Base-by-base conservation (phyloP, 2,329 filamentous ascomycete genomes). In the Cladorrhinum sp. region DNA sequence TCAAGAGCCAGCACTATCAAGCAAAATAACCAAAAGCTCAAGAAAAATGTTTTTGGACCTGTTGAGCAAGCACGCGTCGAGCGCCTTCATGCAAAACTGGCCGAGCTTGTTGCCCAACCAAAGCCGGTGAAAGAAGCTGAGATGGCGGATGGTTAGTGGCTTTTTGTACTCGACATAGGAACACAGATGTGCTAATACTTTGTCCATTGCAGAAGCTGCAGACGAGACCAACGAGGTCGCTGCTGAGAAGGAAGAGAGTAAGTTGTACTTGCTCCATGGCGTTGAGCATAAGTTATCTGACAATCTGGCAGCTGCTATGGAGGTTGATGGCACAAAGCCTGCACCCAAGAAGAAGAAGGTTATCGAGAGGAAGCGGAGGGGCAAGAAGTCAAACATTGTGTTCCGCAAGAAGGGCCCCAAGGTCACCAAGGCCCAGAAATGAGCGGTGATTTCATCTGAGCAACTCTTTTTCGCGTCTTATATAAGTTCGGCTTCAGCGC, bases 21-120 rank as follows among this genome's bases (percentile, higher is more conserved):
- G 80, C 82, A 83, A 70, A 97, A 97, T 80, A 92, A 92, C 78
- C 82, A 85, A 68, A 88, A 85, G 69, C 83, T 96, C 66, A 93
- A 93, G 75, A 81, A 85, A 66, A 86, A 85, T 66, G 89, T 97
- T 66, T 97, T 96, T 76, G 91, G 89, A 1, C 93, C 93, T 16
- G 86, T 87, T 58, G 91, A 93, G 74, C 79, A 83, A 69, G 92
- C 90, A 50, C 85, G 93, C 68, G 88, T 87, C 57, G 88, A 93
- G 75, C 88, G 93, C 66, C 85, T 97, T 36, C 92, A 91, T 41
- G 89, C 90, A 63, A 96, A 95, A 77, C 81, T 97, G 62, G 81
- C 93, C 70, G 92, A 93, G 73, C 75, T 96, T 68, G 90, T 89
- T 51, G 82, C 87, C 60, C 87, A 92, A 71, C 87, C 91, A 62